These are phyloP conservation scores for Backusella tuberculispora DNA, from an alignment of 192 early-diverging fungal species.

Conservation along the genomic window DNA sequence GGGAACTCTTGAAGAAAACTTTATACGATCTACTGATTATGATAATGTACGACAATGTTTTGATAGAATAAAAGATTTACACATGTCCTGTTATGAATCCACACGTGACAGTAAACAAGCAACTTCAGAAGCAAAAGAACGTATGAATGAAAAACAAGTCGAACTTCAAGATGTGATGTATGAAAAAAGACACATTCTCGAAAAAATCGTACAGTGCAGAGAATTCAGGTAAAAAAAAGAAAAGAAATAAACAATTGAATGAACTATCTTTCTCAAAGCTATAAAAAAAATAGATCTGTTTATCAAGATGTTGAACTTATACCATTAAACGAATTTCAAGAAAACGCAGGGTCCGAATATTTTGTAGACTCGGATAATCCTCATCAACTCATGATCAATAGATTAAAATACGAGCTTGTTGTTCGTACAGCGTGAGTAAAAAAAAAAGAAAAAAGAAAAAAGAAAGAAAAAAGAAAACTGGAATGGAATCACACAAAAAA, in stretches of 20 bases:
- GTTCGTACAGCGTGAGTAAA: constrained; percentile 49
- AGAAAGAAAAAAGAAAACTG: no score
- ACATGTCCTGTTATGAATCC: background rate
- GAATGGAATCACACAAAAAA: no score
- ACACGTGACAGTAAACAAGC: constrained; percentile 46
- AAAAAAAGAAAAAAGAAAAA: no score
- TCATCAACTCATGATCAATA: constrained; percentile 59
- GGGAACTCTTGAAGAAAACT: constrained; percentile 24
- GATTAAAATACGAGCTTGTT: constrained; percentile 54
- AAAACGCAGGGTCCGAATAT: constrained; percentile 34
- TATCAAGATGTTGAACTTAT: constrained; percentile 57
- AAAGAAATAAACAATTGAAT: background rate
- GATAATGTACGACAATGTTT: background rate
- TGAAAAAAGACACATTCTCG: constrained; percentile 58
- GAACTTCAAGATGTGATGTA: constrained; percentile 60
- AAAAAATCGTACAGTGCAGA: constrained; percentile 58
- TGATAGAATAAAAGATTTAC: constrained; percentile 30
- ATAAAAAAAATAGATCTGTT: constrained; percentile 45
- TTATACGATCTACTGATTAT: background rate
- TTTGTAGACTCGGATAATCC: constrained; percentile 34
- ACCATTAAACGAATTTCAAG: constrained; percentile 45
- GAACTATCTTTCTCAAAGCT: constrained; percentile 8
- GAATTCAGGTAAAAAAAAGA: constrained; percentile 50
- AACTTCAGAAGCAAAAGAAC: constrained; percentile 57
- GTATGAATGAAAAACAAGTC: constrained; percentile 55